Conservation (phyloP, 768 basidiomycete species). For the Termitomyces sp. region DNA sequence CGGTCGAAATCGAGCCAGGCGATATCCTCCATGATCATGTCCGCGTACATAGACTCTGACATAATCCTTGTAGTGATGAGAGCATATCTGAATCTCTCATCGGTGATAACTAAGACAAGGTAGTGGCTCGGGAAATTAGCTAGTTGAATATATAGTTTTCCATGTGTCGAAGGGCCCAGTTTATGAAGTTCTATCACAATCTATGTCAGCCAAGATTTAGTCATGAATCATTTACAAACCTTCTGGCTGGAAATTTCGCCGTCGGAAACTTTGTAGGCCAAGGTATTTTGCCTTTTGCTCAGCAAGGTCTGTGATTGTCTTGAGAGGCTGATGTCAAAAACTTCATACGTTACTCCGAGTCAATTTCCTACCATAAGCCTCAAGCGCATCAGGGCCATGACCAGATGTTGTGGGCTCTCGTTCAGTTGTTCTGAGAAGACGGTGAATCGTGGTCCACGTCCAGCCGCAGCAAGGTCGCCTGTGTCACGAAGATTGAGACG, state of each 20-base stretch:
- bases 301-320: slow-evolving; percentile 80
- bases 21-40: slow-evolving; percentile 70
- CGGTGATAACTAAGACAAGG: slow-evolving; percentile 77
- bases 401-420: slow-evolving; percentile 55
- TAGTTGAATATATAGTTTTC: slow-evolving; percentile 71
- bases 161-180: slow-evolving; percentile 58
- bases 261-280: slow-evolving; percentile 69
- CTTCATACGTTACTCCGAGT: background rate
- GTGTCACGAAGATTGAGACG: slow-evolving; percentile 73
- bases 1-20: slow-evolving; percentile 70
- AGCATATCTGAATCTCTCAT: slow-evolving; percentile 75
- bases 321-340: slow-evolving; percentile 1
- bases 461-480: slow-evolving; percentile 72
- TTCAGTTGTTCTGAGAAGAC: slow-evolving; percentile 59
- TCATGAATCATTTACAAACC: slow-evolving; percentile 34
- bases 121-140: slow-evolving; percentile 75
- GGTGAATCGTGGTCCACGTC: slow-evolving; percentile 62
- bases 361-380: slow-evolving; percentile 50
- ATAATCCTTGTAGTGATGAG: slow-evolving; percentile 63
- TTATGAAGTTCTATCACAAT: slow-evolving; percentile 54
- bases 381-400: slow-evolving; percentile 51
- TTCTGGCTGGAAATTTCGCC: slow-evolving; percentile 59
- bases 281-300: slow-evolving; percentile 86
- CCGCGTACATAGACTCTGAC: slow-evolving; percentile 47
- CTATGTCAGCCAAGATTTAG: background rate